phyloP scores from a whole-genome alignment of 345 rosid species.

The Rubroshorea leprosula region DNA sequence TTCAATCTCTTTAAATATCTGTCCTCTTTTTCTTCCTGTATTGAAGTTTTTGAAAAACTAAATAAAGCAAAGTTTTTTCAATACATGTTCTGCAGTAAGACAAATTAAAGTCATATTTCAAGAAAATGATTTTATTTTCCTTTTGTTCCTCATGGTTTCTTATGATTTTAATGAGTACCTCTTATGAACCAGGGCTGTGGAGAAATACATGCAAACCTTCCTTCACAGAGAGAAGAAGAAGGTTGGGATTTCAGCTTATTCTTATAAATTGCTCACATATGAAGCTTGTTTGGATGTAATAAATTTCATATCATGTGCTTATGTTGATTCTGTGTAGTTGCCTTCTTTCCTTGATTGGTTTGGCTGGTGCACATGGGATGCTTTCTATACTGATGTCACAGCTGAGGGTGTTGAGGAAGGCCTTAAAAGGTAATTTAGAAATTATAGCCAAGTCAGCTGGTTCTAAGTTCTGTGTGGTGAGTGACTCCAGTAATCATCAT shows the following conservation, averaged over 20 bases:
- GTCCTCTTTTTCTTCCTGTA: not conserved
- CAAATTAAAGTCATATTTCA: too few species aligned
- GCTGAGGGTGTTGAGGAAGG: slow-evolving; percentile 95
- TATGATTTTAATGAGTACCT: not conserved
- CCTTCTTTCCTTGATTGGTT: slow-evolving; percentile 94
- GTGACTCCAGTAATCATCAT: not conserved
- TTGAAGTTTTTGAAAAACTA: not conserved
- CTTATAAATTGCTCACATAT: not conserved
- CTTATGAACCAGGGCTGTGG: slow-evolving; percentile 56
- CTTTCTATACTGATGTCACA: slow-evolving; percentile 92
- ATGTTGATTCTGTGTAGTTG: slow-evolving; percentile 35
- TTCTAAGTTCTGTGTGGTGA: not conserved
- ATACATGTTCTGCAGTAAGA: too few species aligned
- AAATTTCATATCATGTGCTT: slow-evolving; percentile 10
- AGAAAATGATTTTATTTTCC: not conserved
- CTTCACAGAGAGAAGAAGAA: slow-evolving; percentile 80
- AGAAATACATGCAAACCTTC: slow-evolving; percentile 84
- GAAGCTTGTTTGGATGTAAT: too few species aligned
- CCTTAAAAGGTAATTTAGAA: slow-evolving; percentile 59
- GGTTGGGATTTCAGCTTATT: slow-evolving; percentile 30
- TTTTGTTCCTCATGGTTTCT: slow-evolving; percentile 1
- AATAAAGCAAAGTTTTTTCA: too few species aligned
- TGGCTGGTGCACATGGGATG: slow-evolving; percentile 99
- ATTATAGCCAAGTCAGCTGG: slow-evolving; percentile 11
- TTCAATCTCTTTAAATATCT: not conserved